These are phyloP conservation scores for Ophiosphaerella korrae DNA, from an alignment of 2,329 filamentous ascomycete species.

Conservation along the genomic window DNA sequence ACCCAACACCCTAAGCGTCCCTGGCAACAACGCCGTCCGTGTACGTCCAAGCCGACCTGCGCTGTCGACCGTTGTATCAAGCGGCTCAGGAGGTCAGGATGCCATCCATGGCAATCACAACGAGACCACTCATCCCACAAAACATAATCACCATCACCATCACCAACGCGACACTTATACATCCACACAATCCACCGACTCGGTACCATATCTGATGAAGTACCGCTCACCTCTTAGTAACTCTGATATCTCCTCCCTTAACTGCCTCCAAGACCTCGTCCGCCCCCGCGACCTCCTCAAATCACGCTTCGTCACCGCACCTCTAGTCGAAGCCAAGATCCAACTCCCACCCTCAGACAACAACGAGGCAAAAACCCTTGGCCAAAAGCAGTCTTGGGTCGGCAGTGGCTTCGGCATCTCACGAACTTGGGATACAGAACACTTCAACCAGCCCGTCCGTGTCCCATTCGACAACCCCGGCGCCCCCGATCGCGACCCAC, in stretches of 20 bases:
- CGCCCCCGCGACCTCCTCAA: slow-evolving; percentile 40
- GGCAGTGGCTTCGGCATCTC: slow-evolving; percentile 26
- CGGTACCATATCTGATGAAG: slow-evolving; percentile 24
- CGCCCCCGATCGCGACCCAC: slow-evolving; percentile 42
- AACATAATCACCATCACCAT: slow-evolving; percentile 17
- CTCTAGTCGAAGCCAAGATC: slow-evolving; percentile 46
- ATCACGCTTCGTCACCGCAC: slow-evolving; percentile 45
- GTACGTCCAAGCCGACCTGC: slow-evolving; percentile 34
- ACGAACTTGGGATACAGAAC: slow-evolving; percentile 27
- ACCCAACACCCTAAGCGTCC: slow-evolving; percentile 11
- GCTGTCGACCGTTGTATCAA: slow-evolving; percentile 44
- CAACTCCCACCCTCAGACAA: slow-evolving; percentile 39
- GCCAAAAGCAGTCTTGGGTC: slow-evolving; percentile 9
- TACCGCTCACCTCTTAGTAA: slow-evolving; percentile 36
- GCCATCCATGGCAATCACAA: slow-evolving; percentile 6
- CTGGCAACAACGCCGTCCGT: slow-evolving; percentile 29
- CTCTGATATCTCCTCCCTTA: slow-evolving; percentile 47
- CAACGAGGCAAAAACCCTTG: slow-evolving; percentile 31
- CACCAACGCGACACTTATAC: slow-evolving; percentile 6
- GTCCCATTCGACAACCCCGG: slow-evolving; percentile 44
- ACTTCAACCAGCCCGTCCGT: slow-evolving; percentile 18
- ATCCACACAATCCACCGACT: slow-evolving; percentile 31
- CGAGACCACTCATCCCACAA: slow-evolving; percentile 25
- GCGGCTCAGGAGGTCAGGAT: slow-evolving; percentile 29
- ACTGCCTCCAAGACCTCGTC: slow-evolving; percentile 47